Percentiles rank a stretch among this genome's conserved stretches.
Conservation (phyloP, 495 filamentous ascomycete genomes). For the Corynascus novoguineensis region DNA sequence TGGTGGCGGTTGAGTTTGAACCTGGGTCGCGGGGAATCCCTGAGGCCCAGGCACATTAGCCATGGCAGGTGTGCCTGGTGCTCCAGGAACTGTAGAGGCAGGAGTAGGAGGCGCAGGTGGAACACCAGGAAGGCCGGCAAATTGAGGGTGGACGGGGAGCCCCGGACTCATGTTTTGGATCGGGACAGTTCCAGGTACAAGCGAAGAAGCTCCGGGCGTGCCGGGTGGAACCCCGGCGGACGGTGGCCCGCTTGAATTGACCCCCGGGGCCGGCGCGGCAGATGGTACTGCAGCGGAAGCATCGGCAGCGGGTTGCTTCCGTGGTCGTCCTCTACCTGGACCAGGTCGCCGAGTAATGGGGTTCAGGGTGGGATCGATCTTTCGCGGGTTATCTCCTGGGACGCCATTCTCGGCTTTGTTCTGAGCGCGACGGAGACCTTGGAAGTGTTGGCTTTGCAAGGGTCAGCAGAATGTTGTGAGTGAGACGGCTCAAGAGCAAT, state of each 20-base stretch:
- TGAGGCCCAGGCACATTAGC: not conserved
- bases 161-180: constrained; percentile 1
- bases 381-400: constrained; percentile 23
- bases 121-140: not conserved
- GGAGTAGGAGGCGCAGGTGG: not conserved
- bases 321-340: constrained; percentile 43
- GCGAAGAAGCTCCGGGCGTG: not conserved
- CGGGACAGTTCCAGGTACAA: not conserved
- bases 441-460: constrained; percentile 44
- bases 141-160: not conserved
- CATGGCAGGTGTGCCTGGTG: not conserved
- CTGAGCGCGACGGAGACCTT: constrained; percentile 44
- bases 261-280: constrained; percentile 1
- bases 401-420: constrained; percentile 38
- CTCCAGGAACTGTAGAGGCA: not conserved
- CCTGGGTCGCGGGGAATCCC: constrained; percentile 6
- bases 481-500: not conserved
- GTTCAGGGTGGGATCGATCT: constrained; percentile 40
- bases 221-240: constrained; percentile 9
- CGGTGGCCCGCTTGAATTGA: not conserved
- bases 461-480: constrained; percentile 2
- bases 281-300: constrained; percentile 9
- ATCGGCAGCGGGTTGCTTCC: constrained; percentile 30
- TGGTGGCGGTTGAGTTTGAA: constrained; percentile 5
- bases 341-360: constrained; percentile 48